These are phyloP conservation scores for Begonia masoniana DNA, from an alignment of 306 rosid species.

Conservation along the genomic window DNA sequence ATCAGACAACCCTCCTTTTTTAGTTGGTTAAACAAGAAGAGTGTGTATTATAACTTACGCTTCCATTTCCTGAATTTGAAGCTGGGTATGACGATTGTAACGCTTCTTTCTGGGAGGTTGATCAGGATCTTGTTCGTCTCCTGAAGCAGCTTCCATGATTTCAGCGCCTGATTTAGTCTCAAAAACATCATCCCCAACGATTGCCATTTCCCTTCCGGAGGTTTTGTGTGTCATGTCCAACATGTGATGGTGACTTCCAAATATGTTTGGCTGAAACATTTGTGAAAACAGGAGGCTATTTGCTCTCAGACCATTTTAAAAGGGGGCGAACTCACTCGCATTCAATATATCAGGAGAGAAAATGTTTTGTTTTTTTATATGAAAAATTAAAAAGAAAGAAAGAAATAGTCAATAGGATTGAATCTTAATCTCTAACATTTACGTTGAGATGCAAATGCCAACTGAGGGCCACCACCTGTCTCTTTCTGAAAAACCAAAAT, in stretches of 20 bases:
- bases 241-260: slow-evolving; percentile 46
- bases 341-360: too few species aligned
- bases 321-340: too few species aligned
- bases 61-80: slow-evolving; percentile 99
- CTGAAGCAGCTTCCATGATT: slow-evolving; percentile 41
- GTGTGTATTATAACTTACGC: slow-evolving; percentile 31
- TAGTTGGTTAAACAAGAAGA: too few species aligned
- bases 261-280: slow-evolving; percentile 77
- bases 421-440: too few species aligned
- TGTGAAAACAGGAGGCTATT: slow-evolving; percentile 35
- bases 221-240: slow-evolving; percentile 71
- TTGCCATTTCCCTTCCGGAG: slow-evolving; percentile 61
- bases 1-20: not conserved
- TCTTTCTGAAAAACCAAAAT: too few species aligned
- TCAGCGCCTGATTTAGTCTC: slow-evolving; percentile 81
- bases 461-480: too few species aligned
- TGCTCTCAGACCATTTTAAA: slow-evolving; percentile 34
- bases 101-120: slow-evolving; percentile 57
- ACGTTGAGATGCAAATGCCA: too few species aligned
- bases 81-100: slow-evolving; percentile 96
- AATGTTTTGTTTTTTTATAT: slow-evolving; percentile 4
- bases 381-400: not conserved
- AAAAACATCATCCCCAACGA: slow-evolving; percentile 67
- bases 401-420: too few species aligned
- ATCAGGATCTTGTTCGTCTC: slow-evolving; percentile 77